Evolutionary conservation across 83 land plant genomes (phyloP).

Genomic region (Picea abies): DNA sequence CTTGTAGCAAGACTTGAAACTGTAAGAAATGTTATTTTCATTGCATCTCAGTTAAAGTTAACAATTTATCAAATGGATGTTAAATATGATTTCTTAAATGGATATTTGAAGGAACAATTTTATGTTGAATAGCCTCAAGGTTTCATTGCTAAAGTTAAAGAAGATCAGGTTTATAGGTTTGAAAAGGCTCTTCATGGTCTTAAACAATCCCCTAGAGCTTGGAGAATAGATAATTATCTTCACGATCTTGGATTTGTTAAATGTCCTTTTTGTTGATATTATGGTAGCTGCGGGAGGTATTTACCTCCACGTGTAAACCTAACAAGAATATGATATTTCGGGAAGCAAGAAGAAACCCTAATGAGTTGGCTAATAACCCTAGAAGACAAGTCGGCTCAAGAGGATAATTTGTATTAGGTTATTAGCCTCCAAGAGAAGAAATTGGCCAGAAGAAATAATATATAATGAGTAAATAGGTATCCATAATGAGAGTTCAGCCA

Average conservation of each 20-base stretch:
- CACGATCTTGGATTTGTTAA: background rate
- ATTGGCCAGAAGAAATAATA: too few relatives aligned
- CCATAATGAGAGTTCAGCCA: too few relatives aligned
- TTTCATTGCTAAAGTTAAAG: background rate
- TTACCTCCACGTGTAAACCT: too few relatives aligned
- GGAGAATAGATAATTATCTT: conserved; percentile 17
- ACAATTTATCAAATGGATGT: conserved; percentile 25
- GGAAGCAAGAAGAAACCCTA: too few relatives aligned
- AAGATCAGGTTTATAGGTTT: conserved; percentile 21
- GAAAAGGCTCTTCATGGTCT: conserved; percentile 27
- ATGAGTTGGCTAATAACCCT: too few relatives aligned
- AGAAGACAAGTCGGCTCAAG: too few relatives aligned
- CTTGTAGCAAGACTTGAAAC: conserved; percentile 28
- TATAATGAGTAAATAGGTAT: too few relatives aligned
- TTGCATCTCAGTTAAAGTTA: conserved; percentile 21
- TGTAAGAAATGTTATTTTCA: conserved; percentile 12
- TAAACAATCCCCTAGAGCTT: conserved; percentile 34
- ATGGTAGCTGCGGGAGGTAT: too few relatives aligned
- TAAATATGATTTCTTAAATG: conserved; percentile 25
- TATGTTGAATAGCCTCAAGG: conserved; percentile 31
- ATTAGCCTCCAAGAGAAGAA: too few relatives aligned
- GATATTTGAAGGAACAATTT: conserved; percentile 11
- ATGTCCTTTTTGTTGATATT: background rate
- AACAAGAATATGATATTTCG: too few relatives aligned
- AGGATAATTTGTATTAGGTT: too few relatives aligned